Percentiles rank a stretch among this genome's conserved stretches.
Conservation (phyloP, 495 filamentous ascomycete species). For the Patellaria atrata region DNA sequence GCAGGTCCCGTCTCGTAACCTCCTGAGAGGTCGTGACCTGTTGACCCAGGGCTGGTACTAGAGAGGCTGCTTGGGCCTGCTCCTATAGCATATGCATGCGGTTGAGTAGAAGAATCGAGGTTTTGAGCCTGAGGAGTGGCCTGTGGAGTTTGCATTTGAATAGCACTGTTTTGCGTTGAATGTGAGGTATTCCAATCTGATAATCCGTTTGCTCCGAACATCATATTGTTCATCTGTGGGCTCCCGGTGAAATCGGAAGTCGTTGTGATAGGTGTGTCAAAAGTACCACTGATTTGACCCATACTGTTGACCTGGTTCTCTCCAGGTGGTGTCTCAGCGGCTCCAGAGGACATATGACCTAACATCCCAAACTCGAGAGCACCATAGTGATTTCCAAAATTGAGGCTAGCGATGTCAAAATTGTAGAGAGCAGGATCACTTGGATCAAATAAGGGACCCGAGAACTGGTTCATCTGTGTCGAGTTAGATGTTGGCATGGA, state of each 20-base stretch:
- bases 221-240: conserved; percentile 1
- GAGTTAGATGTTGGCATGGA: conserved; percentile 20
- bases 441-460: conserved; percentile 54
- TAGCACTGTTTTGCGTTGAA: conserved; percentile 12
- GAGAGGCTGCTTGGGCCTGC: conserved; percentile 46
- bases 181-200: conserved; percentile 19
- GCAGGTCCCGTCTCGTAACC: conserved; percentile 20
- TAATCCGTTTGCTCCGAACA: conserved; percentile 15
- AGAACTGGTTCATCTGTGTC: conserved; percentile 16
- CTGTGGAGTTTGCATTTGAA: conserved; percentile 18
- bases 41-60: conserved; percentile 37
- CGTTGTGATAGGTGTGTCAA: too few species aligned
- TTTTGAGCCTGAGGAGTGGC: conserved; percentile 13
- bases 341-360: conserved; percentile 80
- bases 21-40: conserved; percentile 13
- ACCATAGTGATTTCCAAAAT: conserved; percentile 91
- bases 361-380: conserved; percentile 90
- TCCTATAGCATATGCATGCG: conserved; percentile 60
- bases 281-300: too few species aligned
- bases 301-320: conserved; percentile 37
- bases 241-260: too few species aligned
- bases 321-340: conserved; percentile 59
- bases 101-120: conserved; percentile 15
- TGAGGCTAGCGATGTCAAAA: conserved; percentile 82
- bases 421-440: conserved; percentile 85